These are phyloP conservation scores for Maudiozyma pseudohumilis DNA, from an alignment of 805 yeast genomes.

Conservation along the genomic window DNA sequence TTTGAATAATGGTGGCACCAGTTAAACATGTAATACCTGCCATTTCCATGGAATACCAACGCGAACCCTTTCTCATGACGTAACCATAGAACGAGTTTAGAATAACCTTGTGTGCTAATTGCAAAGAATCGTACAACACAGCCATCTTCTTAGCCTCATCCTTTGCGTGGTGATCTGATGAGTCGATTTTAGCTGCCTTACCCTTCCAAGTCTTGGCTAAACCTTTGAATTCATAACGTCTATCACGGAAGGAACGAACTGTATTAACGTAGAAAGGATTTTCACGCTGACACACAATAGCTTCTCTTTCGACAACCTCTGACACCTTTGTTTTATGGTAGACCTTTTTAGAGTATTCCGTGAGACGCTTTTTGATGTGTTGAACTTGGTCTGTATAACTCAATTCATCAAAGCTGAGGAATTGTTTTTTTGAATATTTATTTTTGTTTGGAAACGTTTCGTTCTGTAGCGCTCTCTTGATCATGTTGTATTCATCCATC, in stretches of 20 bases:
- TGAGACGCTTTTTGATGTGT: constrained; percentile 62
- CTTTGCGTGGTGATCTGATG: constrained; percentile 45
- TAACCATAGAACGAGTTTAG: constrained; percentile 95
- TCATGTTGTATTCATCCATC: constrained; percentile 83
- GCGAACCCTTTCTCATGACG: constrained; percentile 97
- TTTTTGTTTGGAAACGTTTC: constrained; percentile 66
- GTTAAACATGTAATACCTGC: constrained; percentile 98
- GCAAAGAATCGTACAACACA: constrained; percentile 87
- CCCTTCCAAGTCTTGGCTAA: constrained; percentile 91
- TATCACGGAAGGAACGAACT: constrained; percentile 87
- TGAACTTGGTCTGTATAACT: constrained; percentile 68
- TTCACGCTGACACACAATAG: constrained; percentile 93
- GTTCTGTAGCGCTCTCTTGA: constrained; percentile 68
- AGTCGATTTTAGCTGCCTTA: constrained; percentile 47
- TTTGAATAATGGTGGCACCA: constrained; percentile 95
- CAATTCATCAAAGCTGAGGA: constrained; percentile 64
- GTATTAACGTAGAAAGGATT: constrained; percentile 95
- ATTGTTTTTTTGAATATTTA: constrained; percentile 44
- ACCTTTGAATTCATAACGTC: constrained; percentile 92
- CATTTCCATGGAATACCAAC: constrained; percentile 99
- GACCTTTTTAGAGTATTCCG: constrained; percentile 77
- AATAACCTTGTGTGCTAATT: constrained; percentile 93
- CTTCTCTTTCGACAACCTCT: constrained; percentile 78
- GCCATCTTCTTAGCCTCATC: constrained; percentile 95
- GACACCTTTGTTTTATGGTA: constrained; percentile 75